These are phyloP conservation scores for Phytophthora boehmeriae DNA, from an alignment of 352 stramenopile genomes.

Conservation along the genomic window DNA sequence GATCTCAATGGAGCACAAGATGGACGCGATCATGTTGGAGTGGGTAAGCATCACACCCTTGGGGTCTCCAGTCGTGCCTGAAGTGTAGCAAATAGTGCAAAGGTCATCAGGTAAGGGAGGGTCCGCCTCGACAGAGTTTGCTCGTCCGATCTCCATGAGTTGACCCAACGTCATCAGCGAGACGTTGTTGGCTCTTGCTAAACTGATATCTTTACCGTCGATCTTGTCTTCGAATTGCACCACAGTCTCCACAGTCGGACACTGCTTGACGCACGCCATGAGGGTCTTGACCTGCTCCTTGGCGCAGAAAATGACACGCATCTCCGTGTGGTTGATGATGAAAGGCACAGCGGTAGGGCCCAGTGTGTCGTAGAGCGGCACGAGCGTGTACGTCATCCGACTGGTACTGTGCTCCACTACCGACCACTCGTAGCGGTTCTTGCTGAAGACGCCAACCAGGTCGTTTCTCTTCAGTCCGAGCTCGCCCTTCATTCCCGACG, in stretches of 20 bases:
- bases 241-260: slow-evolving; percentile 55
- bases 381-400: slow-evolving; percentile 72
- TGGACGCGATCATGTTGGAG: slow-evolving; percentile 43
- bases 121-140: slow-evolving; percentile 54
- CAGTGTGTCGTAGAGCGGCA: slow-evolving; percentile 85
- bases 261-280: slow-evolving; percentile 57
- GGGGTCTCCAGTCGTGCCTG: slow-evolving; percentile 50
- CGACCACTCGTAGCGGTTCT: slow-evolving; percentile 82
- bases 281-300: slow-evolving; percentile 68
- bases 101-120: slow-evolving; percentile 37
- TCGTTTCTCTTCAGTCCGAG: slow-evolving; percentile 49
- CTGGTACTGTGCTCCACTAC: slow-evolving; percentile 75
- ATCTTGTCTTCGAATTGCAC: slow-evolving; percentile 69
- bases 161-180: slow-evolving; percentile 53
- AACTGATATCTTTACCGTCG: slow-evolving; percentile 40
- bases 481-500: slow-evolving; percentile 46
- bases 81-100: slow-evolving; percentile 70
- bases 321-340: slow-evolving; percentile 84
- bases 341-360: slow-evolving; percentile 69
- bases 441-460: slow-evolving; percentile 75
- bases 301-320: slow-evolving; percentile 76
- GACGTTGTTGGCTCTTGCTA: slow-evolving; percentile 46
- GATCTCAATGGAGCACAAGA: slow-evolving; percentile 38
- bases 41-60: slow-evolving; percentile 63
- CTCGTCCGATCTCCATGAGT: slow-evolving; percentile 43